Conservation (phyloP, 805 yeast species). For the Ogataea angusta region DNA sequence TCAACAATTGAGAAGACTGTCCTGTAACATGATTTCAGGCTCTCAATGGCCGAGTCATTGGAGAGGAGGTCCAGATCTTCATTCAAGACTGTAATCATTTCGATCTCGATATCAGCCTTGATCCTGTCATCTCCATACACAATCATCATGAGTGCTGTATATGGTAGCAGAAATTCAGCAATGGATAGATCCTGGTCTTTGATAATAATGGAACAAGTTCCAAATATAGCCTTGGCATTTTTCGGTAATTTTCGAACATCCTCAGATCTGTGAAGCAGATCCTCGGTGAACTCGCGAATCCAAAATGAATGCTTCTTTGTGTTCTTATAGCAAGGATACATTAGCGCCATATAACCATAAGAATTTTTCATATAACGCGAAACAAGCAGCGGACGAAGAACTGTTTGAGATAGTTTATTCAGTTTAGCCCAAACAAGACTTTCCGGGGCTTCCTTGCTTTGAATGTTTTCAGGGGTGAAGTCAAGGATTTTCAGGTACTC, state of each 20-base stretch:
- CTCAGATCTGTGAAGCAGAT: slow-evolving; percentile 50
- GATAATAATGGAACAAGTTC: slow-evolving; percentile 60
- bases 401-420: slow-evolving; percentile 63
- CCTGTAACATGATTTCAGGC: slow-evolving; percentile 62
- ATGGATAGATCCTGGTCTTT: slow-evolving; percentile 68
- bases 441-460: slow-evolving; percentile 29
- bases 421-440: slow-evolving; percentile 57
- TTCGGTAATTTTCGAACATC: slow-evolving; percentile 19
- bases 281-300: slow-evolving; percentile 68
- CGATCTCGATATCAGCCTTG: slow-evolving; percentile 47
- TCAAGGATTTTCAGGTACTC: slow-evolving; percentile 69
- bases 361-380: slow-evolving; percentile 67
- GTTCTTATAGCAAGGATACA: slow-evolving; percentile 63
- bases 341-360: slow-evolving; percentile 40
- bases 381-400: slow-evolving; percentile 68
- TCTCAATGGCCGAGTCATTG: slow-evolving; percentile 53
- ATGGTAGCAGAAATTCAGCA: slow-evolving; percentile 73
- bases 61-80: slow-evolving; percentile 42
- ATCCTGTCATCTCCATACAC: slow-evolving; percentile 38
- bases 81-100: slow-evolving; percentile 57
- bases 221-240: slow-evolving; percentile 47
- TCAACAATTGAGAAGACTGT: slow-evolving; percentile 77
- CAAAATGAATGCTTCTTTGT: slow-evolving; percentile 62
- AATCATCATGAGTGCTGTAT: slow-evolving; percentile 60
- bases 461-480: slow-evolving; percentile 23